A percentile compares a stretch with the other conserved stretches of the same genome.
These are phyloP conservation scores for Heliosperma pusillum DNA, from an alignment of 148 eudicot species.

Conservation along the genomic window DNA sequence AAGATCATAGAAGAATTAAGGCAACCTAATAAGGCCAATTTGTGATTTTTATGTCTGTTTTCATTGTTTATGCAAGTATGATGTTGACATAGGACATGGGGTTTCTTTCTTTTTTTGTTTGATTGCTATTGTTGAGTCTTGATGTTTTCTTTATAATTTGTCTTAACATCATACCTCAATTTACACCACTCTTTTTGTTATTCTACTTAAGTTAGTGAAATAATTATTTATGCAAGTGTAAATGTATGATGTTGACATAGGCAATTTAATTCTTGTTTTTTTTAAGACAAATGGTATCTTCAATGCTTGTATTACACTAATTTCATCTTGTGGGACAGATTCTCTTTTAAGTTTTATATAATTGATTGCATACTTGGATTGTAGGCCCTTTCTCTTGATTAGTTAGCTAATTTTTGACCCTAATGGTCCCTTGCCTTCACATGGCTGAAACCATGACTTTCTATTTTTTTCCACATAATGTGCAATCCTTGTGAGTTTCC, in stretches of 20 bases:
- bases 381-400: constrained; percentile 8
- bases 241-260: constrained; percentile 16
- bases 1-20: no score
- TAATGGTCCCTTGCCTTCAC: constrained; percentile 32
- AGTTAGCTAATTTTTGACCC: constrained; percentile 20
- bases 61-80: no score
- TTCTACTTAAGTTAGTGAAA: not conserved
- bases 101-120: constrained; percentile 2
- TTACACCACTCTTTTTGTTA: constrained; percentile 21
- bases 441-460: constrained; percentile 26
- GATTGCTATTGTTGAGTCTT: constrained; percentile 14
- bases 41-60: constrained; percentile 16
- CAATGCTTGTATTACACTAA: no score
- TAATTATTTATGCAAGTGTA: constrained; percentile 6
- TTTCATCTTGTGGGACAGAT: no score
- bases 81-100: no score
- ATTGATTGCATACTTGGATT: no score
- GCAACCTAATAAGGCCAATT: constrained; percentile 18
- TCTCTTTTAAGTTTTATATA: no score
- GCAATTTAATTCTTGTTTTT: constrained; percentile 1
- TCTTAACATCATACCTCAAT: not conserved
- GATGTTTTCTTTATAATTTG: not conserved
- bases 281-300: constrained; percentile 19
- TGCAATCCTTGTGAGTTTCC: constrained; percentile 8
- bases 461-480: constrained; percentile 2